Evolutionary conservation across 257 asterid genomes (phyloP).

Genomic region (Haberlea rhodopensis): DNA sequence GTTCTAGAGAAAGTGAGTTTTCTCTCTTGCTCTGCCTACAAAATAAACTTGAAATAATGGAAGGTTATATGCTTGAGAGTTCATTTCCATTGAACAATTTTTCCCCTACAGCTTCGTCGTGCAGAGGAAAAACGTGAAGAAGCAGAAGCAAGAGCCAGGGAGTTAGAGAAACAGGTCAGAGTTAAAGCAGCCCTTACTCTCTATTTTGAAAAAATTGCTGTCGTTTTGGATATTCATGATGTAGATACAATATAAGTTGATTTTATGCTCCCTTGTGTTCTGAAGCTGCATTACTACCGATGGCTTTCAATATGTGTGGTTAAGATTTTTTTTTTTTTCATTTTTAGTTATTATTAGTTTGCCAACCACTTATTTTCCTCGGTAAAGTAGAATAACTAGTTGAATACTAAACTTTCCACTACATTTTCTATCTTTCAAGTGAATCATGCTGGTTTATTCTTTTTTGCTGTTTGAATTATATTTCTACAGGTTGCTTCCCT

Average conservation of each 20-base stretch:
- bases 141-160: conserved; percentile 94
- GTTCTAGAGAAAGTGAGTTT: conserved; percentile 79
- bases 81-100: conserved; percentile 26
- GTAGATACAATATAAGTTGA: too few species aligned
- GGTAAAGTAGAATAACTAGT: neutral
- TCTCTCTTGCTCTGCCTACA: conserved; percentile 15
- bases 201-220: conserved; percentile 19
- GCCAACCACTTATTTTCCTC: too few species aligned
- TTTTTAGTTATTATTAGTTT: too few species aligned
- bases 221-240: conserved; percentile 12
- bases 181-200: conserved; percentile 15
- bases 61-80: conserved; percentile 12
- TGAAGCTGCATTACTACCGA: too few species aligned
- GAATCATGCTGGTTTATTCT: conserved; percentile 22
- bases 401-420: conserved; percentile 8
- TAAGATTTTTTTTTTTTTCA: too few species aligned
- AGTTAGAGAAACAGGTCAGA: too few species aligned
- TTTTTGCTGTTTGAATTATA: conserved; percentile 17
- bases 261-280: too few species aligned
- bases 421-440: conserved; percentile 19
- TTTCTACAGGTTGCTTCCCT: too few species aligned
- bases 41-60: conserved; percentile 4
- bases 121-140: conserved; percentile 91
- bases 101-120: conserved; percentile 66
- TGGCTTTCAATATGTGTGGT: too few species aligned